Base-by-base conservation (phyloP, 352 stramenopile species). In the Phytophthora nicotianae region DNA sequence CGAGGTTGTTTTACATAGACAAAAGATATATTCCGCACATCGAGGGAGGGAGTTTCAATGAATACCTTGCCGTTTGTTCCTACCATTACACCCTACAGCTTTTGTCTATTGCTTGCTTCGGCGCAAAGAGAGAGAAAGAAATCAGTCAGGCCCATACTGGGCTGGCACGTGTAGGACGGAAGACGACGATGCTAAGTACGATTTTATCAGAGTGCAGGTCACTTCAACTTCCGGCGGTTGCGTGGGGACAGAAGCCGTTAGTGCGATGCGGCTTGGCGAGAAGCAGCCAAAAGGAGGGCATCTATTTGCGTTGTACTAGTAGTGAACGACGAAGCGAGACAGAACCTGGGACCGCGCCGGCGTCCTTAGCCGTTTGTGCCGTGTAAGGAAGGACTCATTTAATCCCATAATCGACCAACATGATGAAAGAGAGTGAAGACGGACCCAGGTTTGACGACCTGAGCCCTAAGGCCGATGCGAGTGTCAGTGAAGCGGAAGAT, bases 1-100 rank as follows among this genome's bases (percentile, higher is more conserved):
- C 17, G 48, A 77, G 64, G 68, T 64, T 77, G 64, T 74, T 76
- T 77, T 73, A 74, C 65, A 77, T 77, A 77, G 68, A 77, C 62
- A 75, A 62, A n/a, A 71, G 68, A 51, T 73, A 75, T 72, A 65
- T 75, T 70, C 68, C 63, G 55, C 63, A 70, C 65, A 72, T 71
- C 47, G 63, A 73, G 59, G 59, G 33, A 63, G 64, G 59, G 45
- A 71, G 58, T 69, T 70, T 74, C 40, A 77, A 71, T 73, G 52
- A 73, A 71, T 70, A 63, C 60, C 59, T 68, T 70, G 64, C 50
- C 54, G 29, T 70, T 77, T 70, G 60, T 69, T 65, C 46, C 51
- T 63, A 51, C 49, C 38, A 43, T 3, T 26, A 24, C 3, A 14
- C 11, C 24, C 7, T 29, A n/a, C n/a, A n/a, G n/a, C n/a, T n/a